A percentile compares a stretch with the other conserved stretches of the same genome.
Conservation (phyloP, 192 early-diverging fungal genomes). For the Coemansia sp. region DNA sequence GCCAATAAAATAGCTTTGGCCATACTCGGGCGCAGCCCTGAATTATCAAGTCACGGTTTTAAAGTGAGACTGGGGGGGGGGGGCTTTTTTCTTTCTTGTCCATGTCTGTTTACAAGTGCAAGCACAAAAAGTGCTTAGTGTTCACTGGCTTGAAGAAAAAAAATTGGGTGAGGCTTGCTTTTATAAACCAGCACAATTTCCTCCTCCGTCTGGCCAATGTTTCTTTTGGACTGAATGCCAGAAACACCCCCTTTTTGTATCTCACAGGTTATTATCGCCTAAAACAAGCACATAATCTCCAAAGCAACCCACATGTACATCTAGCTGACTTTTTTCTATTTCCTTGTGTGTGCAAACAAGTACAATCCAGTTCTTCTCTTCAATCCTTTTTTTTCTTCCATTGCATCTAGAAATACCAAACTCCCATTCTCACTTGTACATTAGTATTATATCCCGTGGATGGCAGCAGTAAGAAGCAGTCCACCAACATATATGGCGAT, state of each 20-base stretch:
- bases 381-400: background rate
- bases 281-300: background rate
- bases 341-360: too few relatives aligned
- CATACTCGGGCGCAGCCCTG: too few relatives aligned
- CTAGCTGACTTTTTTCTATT: background rate
- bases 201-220: background rate
- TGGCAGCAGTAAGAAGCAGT: background rate
- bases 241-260: background rate
- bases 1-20: too few relatives aligned
- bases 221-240: background rate
- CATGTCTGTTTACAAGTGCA: background rate
- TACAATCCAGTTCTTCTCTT: slow-evolving; percentile 1
- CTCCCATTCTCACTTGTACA: background rate
- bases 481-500: background rate
- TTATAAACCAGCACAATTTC: background rate
- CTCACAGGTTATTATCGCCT: background rate
- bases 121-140: background rate
- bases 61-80: too few relatives aligned
- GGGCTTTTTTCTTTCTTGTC: too few relatives aligned
- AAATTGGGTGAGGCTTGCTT: background rate
- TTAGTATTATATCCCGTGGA: background rate
- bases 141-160: too few relatives aligned
- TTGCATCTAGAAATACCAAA: background rate
- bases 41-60: too few relatives aligned
- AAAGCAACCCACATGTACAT: background rate